These are phyloP conservation scores for Monosporascus sp. DNA, from an alignment of 2,329 filamentous ascomycete species.

Conservation along the genomic window DNA sequence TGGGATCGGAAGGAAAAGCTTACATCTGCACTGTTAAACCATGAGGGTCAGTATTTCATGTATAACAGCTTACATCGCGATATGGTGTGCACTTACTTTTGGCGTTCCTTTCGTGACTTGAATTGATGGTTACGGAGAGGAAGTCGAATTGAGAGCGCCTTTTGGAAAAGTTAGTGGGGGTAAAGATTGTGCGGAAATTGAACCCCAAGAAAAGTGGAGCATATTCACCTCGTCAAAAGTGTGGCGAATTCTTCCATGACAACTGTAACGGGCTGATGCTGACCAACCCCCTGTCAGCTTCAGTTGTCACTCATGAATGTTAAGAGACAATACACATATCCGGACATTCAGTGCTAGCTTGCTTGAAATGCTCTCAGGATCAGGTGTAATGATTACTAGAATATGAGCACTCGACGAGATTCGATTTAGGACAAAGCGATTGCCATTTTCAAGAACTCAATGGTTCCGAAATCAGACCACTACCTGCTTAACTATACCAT, in stretches of 20 bases:
- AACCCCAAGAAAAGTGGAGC: not conserved
- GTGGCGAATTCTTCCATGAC: not conserved
- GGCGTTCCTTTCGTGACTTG: constrained; percentile 44
- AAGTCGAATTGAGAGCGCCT: constrained; percentile 34
- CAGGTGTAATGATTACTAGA: too few relatives aligned
- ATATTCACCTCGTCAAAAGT: not conserved
- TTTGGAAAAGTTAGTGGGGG: constrained; percentile 31
- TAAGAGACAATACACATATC: too few relatives aligned
- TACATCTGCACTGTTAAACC: constrained; percentile 78
- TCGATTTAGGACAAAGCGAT: too few relatives aligned
- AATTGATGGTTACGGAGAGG: constrained; percentile 33
- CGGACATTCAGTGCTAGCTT: too few relatives aligned
- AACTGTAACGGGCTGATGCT: too few relatives aligned
- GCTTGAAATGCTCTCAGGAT: too few relatives aligned
- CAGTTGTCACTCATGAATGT: too few relatives aligned
- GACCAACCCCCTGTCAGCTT: too few relatives aligned
- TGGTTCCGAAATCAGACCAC: too few relatives aligned
- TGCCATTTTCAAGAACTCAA: too few relatives aligned
- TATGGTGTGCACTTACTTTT: constrained; percentile 48
- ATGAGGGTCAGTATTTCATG: constrained; percentile 41
- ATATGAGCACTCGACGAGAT: too few relatives aligned
- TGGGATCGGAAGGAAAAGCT: constrained; percentile 34
- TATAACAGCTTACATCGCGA: constrained; percentile 1
- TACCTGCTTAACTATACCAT: too few relatives aligned
- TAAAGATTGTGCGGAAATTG: not conserved